Percentiles rank a stretch among this genome's conserved stretches.
phyloP scores from a whole-genome alignment of 805 yeast genomes.

The Sugiyamaella marilandica region DNA sequence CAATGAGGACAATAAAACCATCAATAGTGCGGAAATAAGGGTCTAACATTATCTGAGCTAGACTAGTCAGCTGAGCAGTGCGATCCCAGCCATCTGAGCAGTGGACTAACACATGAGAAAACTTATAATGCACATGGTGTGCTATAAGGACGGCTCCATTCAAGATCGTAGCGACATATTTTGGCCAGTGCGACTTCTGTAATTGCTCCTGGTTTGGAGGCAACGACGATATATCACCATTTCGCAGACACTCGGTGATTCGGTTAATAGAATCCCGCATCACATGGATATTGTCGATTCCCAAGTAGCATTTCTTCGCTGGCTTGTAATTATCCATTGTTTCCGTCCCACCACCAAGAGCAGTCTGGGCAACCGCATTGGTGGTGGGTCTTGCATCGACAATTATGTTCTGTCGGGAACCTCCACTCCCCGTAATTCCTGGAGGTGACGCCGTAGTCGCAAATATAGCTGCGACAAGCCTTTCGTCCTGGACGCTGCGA shows the following conservation, averaged over 20 bases:
- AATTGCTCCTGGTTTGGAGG: slow-evolving; percentile 54
- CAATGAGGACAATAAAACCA: slow-evolving; percentile 81
- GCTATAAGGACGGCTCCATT: slow-evolving; percentile 73
- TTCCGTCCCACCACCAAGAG: slow-evolving; percentile 97
- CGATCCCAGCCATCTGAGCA: slow-evolving; percentile 99
- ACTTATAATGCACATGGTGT: slow-evolving; percentile 75
- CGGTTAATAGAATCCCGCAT: slow-evolving; percentile 79
- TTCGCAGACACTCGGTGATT: slow-evolving; percentile 57
- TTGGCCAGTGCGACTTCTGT: slow-evolving; percentile 72
- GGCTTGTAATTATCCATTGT: slow-evolving; percentile 78
- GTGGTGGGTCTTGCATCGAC: slow-evolving; percentile 92
- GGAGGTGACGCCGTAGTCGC: slow-evolving; percentile 43
- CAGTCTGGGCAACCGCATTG: slow-evolving; percentile 94
- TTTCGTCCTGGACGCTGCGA: slow-evolving; percentile 89
- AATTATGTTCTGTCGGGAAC: slow-evolving; percentile 50
- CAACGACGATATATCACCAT: slow-evolving; percentile 56
- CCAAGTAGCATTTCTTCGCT: slow-evolving; percentile 70
- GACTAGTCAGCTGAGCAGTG: slow-evolving; percentile 81
- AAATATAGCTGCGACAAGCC: slow-evolving; percentile 68
- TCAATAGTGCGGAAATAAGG: slow-evolving; percentile 84
- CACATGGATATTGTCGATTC: slow-evolving; percentile 92
- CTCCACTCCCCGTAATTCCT: slow-evolving; percentile 28
- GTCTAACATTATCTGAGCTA: slow-evolving; percentile 82
- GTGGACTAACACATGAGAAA: slow-evolving; percentile 79
- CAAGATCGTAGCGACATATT: slow-evolving; percentile 60